Conservation (phyloP, 2,329 filamentous ascomycete species). For the Cladosporium sp. region DNA sequence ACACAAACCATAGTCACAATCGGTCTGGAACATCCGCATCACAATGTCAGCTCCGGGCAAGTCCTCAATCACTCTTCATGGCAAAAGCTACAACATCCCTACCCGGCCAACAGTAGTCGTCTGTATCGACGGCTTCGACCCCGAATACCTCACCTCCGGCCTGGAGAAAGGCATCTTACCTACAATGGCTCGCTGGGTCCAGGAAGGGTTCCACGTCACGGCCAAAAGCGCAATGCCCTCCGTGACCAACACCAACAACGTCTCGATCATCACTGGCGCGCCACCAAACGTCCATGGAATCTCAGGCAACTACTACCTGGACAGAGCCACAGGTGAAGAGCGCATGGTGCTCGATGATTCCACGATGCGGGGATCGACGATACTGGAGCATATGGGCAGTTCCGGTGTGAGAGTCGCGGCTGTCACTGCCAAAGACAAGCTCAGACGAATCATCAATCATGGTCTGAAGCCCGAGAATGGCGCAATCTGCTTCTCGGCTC, state of each 20-base stretch:
- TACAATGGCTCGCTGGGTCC: constrained; percentile 28
- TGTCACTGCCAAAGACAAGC: constrained; percentile 44
- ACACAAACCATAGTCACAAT: neutral
- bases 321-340: constrained; percentile 36
- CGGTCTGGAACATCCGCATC: too few species aligned
- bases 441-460: constrained; percentile 39
- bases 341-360: constrained; percentile 41
- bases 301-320: constrained; percentile 43
- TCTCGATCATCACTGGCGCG: constrained; percentile 43
- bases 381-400: constrained; percentile 38
- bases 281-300: constrained; percentile 40
- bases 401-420: constrained; percentile 40
- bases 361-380: constrained; percentile 39
- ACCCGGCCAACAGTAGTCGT: constrained; percentile 37
- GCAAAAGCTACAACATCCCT: constrained; percentile 31
- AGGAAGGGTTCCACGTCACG: constrained; percentile 37
- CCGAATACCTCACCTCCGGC: constrained; percentile 37
- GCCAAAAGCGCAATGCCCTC: constrained; percentile 42
- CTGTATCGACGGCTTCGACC: constrained; percentile 44
- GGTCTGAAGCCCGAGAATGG: constrained; percentile 26
- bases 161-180: constrained; percentile 34
- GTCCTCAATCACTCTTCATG: constrained; percentile 21
- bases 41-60: neutral
- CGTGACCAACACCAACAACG: constrained; percentile 45
- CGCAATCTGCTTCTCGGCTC: constrained; percentile 39